Evolutionary conservation across 2,329 filamentous ascomycete species (phyloP), one percentile per base, ranked within the genome.

Genomic region (Trichoderma cornu-damae): DNA sequence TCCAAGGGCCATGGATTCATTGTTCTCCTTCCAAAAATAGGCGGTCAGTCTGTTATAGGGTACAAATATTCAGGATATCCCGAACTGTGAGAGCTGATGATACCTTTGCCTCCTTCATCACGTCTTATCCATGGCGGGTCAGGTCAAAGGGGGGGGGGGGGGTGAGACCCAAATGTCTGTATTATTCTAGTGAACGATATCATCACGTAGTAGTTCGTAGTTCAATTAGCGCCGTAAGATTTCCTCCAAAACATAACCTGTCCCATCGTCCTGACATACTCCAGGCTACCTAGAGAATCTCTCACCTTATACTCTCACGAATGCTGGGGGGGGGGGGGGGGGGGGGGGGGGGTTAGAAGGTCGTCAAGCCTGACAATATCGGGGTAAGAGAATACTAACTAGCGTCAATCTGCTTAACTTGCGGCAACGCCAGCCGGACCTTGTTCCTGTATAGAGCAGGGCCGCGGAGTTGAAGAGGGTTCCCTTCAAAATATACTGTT

Each of bases 401-500:
- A 59, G 94, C 94, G 82, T 99, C 94, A 70, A 99, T 96, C 77
- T 99, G 92, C 69, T 83, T 83, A 52, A 99, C 77, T 71, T 94
- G 88, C 58, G 94, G 94, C 72, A 99, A 73, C 32, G 91, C 88
- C 70, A 99, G 74, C 59, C 87, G 82, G 42, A 99, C 85, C 75
- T 99, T 99, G 75, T 96, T 97, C 67, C 94, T 80, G 73, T 99
- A 99, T 60, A 96, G 74, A 1, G 89, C 89, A n/a, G 89, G 88
- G 4, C 82, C 84, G 55, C 80, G 81, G 60, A 85, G 78, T 75
- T 99, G 94, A 65, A 99, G 72, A 24, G 92, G 93, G 67, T 96
- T 96, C 1, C 91, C 92, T 70, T 99, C 94, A 63, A 99, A 95
- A 70, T 99, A 99, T 9, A 99, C 93, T 1, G 94, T 96, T 60